These are phyloP conservation scores for Hammondia hammondi DNA, from an alignment of 169 alveolate species.

Conservation along the genomic window DNA sequence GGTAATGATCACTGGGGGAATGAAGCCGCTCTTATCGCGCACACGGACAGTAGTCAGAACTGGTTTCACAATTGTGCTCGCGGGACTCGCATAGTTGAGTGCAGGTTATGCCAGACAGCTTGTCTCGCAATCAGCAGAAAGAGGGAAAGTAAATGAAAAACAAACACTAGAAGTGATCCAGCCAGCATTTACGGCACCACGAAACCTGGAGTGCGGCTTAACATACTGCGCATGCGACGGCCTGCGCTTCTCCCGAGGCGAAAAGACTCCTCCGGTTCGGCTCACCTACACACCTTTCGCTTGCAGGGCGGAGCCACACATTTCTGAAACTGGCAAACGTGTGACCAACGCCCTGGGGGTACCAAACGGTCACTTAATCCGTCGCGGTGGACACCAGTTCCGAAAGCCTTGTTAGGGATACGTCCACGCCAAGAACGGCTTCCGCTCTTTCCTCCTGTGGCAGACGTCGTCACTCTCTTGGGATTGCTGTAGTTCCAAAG, in stretches of 20 bases:
- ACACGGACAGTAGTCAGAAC: neutral
- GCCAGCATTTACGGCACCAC: neutral
- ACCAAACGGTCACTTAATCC: neutral
- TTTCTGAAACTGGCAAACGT: neutral
- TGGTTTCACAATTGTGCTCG: neutral
- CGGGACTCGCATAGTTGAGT: neutral
- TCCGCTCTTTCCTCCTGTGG: neutral
- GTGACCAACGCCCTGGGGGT: neutral
- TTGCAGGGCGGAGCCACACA: neutral
- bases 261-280: conserved; percentile 3
- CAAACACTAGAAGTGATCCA: neutral
- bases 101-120: neutral
- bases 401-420: neutral
- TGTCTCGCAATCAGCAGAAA: neutral
- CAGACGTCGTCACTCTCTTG: neutral
- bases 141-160: neutral
- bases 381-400: neutral
- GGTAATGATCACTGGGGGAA: neutral
- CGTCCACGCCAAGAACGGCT: neutral
- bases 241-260: conserved; percentile 7
- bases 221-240: neutral
- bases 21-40: neutral
- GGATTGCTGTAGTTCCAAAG: neutral
- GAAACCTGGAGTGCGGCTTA: neutral
- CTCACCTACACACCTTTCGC: neutral